Evolutionary conservation across 129 eudicot species (phyloP), one percentile per base, ranked within the genome.

Genomic region (Apium graveolens): DNA sequence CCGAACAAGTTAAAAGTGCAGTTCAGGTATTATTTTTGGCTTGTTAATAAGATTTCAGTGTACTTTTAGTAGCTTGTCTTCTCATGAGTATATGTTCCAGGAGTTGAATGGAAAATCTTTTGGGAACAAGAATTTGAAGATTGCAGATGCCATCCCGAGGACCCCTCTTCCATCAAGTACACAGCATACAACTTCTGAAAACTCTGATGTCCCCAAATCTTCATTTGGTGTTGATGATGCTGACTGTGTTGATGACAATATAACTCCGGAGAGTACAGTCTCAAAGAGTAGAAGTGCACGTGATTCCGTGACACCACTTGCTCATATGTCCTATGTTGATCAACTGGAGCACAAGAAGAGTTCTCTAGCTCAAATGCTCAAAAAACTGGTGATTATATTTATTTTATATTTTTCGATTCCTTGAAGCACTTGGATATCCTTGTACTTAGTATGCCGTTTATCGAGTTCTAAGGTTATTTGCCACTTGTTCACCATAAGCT

Each of bases 221-320:
- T 77, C 82, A 0, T 78, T 46, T 20, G 82, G 76, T 62, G 76
- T 26, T 74, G 90, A 81, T 78, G 86, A 79, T 62, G 89, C 86
- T 43, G 98, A 83, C 20, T 51, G 73, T n/a, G 68, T 63, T 3
- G 85, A 86, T 79, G 93, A 76, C 17, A 79, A 45, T 85, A 79
- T 76, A 76, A 81, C 81, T 42, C 82, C 85, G 12, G 85, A 82
- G 34, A 80, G 84, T 84, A 83, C 88, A 1, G 84, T 37, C 55
- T 78, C 60, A 73, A 90, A 84, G 83, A 91, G 82, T 71, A 91
- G 90, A 85, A 88, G 88, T 87, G 97, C 87, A 3, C 92, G 98
- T 78, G 93, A 91, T 79, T 93, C 45, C 29, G 98, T 91, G 80
- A 94, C 98, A 75, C 97, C 98, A 69, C 98, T 94, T 85, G 97